Evolutionary conservation across 345 rosid genomes (phyloP).

Genomic region (Aquilaria yunnanensis): DNA sequence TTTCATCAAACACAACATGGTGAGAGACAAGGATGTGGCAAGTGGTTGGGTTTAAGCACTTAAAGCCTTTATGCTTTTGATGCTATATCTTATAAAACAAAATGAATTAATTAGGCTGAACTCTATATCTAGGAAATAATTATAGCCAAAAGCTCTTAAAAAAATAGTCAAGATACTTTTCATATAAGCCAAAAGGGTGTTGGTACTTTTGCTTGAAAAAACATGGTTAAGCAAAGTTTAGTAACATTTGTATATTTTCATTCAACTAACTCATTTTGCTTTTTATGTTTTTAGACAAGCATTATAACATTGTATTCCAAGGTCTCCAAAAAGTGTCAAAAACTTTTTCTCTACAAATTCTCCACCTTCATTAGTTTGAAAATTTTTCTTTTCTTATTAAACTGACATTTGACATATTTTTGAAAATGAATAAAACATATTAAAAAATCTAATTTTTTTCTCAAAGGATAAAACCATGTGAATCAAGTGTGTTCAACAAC

Average conservation of each 20-base stretch:
- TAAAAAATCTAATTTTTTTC: neutral
- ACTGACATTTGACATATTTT: neutral
- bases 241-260: neutral
- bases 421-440: neutral
- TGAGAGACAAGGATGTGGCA: neutral
- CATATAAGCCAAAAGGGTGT: neutral
- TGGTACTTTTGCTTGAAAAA: neutral
- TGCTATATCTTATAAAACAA: neutral
- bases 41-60: neutral
- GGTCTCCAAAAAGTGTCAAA: neutral
- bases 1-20: neutral
- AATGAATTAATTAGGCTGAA: neutral
- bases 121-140: neutral
- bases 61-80: neutral
- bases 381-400: too few relatives aligned
- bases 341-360: neutral
- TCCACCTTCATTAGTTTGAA: neutral
- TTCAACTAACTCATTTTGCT: neutral
- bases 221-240: neutral
- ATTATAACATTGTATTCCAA: neutral
- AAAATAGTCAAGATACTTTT: neutral
- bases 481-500: neutral
- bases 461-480: neutral
- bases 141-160: neutral
- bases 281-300: neutral